Evolutionary conservation across 2,329 filamentous ascomycete species (phyloP).

Genomic region (Colletotrichum melonis): DNA sequence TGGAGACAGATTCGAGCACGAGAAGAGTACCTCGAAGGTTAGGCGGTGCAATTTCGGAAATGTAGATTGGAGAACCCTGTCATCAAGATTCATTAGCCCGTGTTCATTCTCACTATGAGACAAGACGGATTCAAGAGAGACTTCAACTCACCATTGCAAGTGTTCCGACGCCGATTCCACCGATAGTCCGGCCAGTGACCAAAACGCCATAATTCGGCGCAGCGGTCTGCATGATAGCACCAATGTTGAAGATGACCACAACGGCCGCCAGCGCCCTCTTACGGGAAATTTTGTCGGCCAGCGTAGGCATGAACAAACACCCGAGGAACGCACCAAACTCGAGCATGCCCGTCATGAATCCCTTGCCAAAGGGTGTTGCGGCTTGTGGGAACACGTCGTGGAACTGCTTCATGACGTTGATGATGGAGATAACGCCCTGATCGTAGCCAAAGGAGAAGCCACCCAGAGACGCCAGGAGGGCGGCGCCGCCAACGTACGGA

Average conservation of each 20-base stretch:
- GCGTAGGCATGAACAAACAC: slow-evolving; percentile 47
- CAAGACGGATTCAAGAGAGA: neutral
- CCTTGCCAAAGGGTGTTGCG: slow-evolving; percentile 36
- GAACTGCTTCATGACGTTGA: slow-evolving; percentile 59
- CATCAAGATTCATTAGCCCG: neutral
- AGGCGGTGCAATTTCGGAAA: slow-evolving; percentile 49
- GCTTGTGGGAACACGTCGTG: slow-evolving; percentile 50
- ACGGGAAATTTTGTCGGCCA: slow-evolving; percentile 54
- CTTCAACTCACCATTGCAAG: slow-evolving; percentile 40
- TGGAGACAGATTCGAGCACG: slow-evolving; percentile 61
- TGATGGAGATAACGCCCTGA: slow-evolving; percentile 51
- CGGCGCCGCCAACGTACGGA: slow-evolving; percentile 39
- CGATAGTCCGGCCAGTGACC: slow-evolving; percentile 44
- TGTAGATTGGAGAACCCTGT: slow-evolving; percentile 44
- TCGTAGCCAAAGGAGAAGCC: slow-evolving; percentile 48
- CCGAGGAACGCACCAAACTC: slow-evolving; percentile 53
- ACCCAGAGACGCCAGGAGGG: slow-evolving; percentile 54
- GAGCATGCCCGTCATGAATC: slow-evolving; percentile 55
- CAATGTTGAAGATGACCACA: slow-evolving; percentile 52
- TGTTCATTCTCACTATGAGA: neutral
- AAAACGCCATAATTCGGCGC: slow-evolving; percentile 41
- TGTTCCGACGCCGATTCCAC: slow-evolving; percentile 45
- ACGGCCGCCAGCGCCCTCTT: slow-evolving; percentile 54
- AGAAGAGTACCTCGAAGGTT: slow-evolving; percentile 54
- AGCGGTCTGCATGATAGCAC: slow-evolving; percentile 52